Conservation (phyloP, 2,329 filamentous ascomycete genomes). For the Penicillium crustosum region DNA sequence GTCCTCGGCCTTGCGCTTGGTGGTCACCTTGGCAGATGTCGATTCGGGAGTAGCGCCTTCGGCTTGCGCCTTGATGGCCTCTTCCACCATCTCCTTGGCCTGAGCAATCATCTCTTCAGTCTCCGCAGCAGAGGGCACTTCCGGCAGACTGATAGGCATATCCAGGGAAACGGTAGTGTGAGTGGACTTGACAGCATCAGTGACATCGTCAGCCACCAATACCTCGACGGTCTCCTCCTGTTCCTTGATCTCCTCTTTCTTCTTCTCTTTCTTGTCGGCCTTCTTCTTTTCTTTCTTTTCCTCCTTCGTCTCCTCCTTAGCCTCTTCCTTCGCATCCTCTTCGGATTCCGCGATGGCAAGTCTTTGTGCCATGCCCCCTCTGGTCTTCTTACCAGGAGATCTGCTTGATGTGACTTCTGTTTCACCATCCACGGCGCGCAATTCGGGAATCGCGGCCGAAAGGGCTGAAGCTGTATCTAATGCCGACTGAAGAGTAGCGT, state of each 20-base stretch:
- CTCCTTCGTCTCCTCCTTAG: conserved; percentile 22
- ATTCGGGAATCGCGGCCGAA: conserved; percentile 23
- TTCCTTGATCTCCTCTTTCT: conserved; percentile 54
- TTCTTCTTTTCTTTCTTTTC: conserved; percentile 47
- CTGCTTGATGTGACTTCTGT: conserved; percentile 21
- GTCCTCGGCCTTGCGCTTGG: conserved; percentile 75
- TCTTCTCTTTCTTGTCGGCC: conserved; percentile 18
- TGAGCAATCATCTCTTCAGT: conserved; percentile 80
- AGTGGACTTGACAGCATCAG: conserved; percentile 63
- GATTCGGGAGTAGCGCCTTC: conserved; percentile 38
- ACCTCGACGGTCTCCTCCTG: conserved; percentile 56
- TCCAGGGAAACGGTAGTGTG: conserved; percentile 74
- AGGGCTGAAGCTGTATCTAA: conserved; percentile 43
- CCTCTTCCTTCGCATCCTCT: conserved; percentile 33
- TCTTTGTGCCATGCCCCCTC: conserved; percentile 25
- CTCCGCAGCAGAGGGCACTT: conserved; percentile 73
- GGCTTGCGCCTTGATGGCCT: conserved; percentile 55
- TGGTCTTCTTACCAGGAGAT: conserved; percentile 24
- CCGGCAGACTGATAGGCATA: conserved; percentile 64
- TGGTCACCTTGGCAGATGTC: conserved; percentile 40
- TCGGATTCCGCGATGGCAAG: conserved; percentile 22
- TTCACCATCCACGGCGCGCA: conserved; percentile 26
- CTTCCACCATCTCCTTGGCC: conserved; percentile 84
- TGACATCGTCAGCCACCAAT: conserved; percentile 56
- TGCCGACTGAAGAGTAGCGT: conserved; percentile 49